Evolutionary conservation across 768 basidiomycete genomes (phyloP).

Genomic region (Russula earlei): DNA sequence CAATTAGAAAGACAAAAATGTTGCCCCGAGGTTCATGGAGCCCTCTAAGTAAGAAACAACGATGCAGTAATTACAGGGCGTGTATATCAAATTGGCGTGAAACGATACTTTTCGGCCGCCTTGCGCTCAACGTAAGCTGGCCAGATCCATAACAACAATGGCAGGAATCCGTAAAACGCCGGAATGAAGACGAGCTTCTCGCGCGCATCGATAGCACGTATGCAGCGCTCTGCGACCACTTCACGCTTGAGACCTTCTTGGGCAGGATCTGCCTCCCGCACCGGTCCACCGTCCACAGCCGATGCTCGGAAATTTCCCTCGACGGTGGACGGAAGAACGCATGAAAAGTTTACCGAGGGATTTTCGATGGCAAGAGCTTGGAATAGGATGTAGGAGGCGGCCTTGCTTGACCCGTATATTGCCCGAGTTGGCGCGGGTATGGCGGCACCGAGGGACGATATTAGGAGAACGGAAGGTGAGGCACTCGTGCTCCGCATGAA

Average conservation of each 20-base stretch:
- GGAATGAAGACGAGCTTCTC: conserved; percentile 58
- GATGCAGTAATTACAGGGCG: not conserved
- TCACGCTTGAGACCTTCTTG: conserved; percentile 49
- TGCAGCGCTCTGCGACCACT: conserved; percentile 49
- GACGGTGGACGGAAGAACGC: conserved; percentile 58
- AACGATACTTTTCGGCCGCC: conserved; percentile 60
- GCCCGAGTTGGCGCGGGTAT: conserved; percentile 82
- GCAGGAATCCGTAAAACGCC: conserved; percentile 34
- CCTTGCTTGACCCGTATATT: conserved; percentile 77
- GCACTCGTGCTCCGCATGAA: conserved; percentile 53
- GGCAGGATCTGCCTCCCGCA: conserved; percentile 40
- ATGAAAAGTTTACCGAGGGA: conserved; percentile 53
- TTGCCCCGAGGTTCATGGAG: too few relatives aligned
- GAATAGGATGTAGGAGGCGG: conserved; percentile 67
- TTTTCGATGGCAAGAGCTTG: conserved; percentile 77
- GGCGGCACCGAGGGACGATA: conserved; percentile 70
- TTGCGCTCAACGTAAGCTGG: conserved; percentile 48
- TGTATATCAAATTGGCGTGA: conserved; percentile 19
- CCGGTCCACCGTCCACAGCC: conserved; percentile 54
- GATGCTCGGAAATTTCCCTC: conserved; percentile 73
- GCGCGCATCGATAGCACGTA: conserved; percentile 48
- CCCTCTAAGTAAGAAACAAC: not conserved
- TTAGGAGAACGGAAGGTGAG: conserved; percentile 64
- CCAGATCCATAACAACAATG: conserved; percentile 56
- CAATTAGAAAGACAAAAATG: too few relatives aligned